Percentiles rank a stretch among this genome's conserved stretches.
These are phyloP conservation scores for Pyrrhoderma lamaoense DNA, from an alignment of 1,284 basidiomycete genomes.

Conservation along the genomic window DNA sequence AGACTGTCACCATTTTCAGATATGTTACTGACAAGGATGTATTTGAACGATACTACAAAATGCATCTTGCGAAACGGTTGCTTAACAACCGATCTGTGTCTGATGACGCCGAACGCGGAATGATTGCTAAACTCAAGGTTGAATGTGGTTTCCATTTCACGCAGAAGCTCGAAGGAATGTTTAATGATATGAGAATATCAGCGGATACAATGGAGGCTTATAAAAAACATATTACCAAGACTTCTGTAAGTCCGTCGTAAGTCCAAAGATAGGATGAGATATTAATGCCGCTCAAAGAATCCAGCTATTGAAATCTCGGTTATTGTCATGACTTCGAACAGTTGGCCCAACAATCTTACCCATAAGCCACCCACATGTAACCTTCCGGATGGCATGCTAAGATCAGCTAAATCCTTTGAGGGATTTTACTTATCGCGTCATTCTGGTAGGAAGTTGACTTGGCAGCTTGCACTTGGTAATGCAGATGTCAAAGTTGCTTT, in stretches of 20 bases:
- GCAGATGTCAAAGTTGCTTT: slow-evolving; percentile 87
- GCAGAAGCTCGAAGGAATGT: slow-evolving; percentile 98
- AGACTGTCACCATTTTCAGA: slow-evolving; percentile 94
- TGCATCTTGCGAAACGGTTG: slow-evolving; percentile 89
- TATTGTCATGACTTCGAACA: slow-evolving; percentile 87
- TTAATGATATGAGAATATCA: slow-evolving; percentile 94
- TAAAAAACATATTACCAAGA: slow-evolving; percentile 49
- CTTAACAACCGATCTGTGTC: slow-evolving; percentile 84
- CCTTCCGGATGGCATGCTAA: slow-evolving; percentile 59
- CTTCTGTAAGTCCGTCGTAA: slow-evolving; percentile 36
- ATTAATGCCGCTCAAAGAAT: slow-evolving; percentile 34
- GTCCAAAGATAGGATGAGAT: not conserved
- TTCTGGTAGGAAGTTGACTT: slow-evolving; percentile 84
- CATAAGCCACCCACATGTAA: slow-evolving; percentile 56
- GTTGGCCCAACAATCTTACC: slow-evolving; percentile 74
- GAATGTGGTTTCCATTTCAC: slow-evolving; percentile 97
- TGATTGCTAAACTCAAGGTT: slow-evolving; percentile 97
- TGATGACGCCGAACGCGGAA: slow-evolving; percentile 95
- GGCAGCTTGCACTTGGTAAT: slow-evolving; percentile 90
- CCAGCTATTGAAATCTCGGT: slow-evolving; percentile 77
- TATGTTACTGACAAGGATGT: slow-evolving; percentile 95
- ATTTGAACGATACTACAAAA: slow-evolving; percentile 98
- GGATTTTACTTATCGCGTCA: slow-evolving; percentile 87
- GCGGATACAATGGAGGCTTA: slow-evolving; percentile 79
- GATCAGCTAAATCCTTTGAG: slow-evolving; percentile 74